phyloP scores from a whole-genome alignment of 106 monocot genomes.

The Dendrobium catenatum region DNA sequence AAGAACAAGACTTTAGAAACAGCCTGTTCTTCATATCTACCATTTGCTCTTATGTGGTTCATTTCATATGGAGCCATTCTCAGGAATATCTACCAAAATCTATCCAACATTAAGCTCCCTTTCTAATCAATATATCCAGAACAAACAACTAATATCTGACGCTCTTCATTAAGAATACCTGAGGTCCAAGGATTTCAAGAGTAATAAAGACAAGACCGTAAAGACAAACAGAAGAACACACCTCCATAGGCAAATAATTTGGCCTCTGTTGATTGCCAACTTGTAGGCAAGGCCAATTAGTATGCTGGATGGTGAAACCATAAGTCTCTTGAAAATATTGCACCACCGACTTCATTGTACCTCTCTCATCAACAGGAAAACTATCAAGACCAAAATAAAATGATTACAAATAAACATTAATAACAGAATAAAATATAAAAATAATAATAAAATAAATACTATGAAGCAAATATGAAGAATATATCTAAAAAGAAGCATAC shows the following conservation, averaged over 20 bases:
- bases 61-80: too few species aligned
- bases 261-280: conserved; percentile 57
- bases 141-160: background rate
- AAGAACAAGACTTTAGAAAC: too few species aligned
- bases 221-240: conserved; percentile 9
- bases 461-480: background rate
- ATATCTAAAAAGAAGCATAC: conserved; percentile 16
- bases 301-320: conserved; percentile 40
- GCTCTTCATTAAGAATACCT: background rate
- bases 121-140: too few species aligned
- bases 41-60: too few species aligned
- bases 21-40: too few species aligned
- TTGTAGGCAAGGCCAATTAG: conserved; percentile 59
- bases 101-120: too few species aligned
- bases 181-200: background rate
- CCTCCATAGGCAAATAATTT: conserved; percentile 87
- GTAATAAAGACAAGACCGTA: background rate
- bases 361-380: conserved; percentile 43
- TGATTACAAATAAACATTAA: background rate
- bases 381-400: conserved; percentile 10
- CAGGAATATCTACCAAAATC: too few species aligned
- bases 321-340: conserved; percentile 71
- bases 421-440: background rate
- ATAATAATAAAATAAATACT: background rate
- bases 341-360: conserved; percentile 48